Conservation (phyloP, 352 stramenopile genomes). For the Phytophthora niederhauseri region DNA sequence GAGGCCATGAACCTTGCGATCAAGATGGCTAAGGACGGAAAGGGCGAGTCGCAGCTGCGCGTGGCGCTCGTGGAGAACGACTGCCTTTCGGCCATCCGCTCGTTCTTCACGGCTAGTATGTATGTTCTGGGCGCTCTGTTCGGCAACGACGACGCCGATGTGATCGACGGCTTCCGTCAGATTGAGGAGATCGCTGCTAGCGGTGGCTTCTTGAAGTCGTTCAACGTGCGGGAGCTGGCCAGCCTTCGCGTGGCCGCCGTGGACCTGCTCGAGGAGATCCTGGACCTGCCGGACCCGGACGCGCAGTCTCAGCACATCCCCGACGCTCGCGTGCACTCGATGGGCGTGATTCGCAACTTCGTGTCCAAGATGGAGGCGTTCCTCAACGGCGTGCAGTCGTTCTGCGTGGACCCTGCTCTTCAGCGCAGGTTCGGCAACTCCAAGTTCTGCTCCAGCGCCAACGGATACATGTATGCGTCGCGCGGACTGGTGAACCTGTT, state of each 20-base stretch:
- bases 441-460: conserved; percentile 74
- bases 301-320: conserved; percentile 72
- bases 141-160: conserved; percentile 79
- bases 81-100: conserved; percentile 80
- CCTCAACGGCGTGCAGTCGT: conserved; percentile 65
- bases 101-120: conserved; percentile 83
- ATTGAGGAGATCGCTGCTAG: conserved; percentile 74
- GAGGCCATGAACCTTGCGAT: conserved; percentile 75
- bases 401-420: conserved; percentile 67
- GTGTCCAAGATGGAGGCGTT: conserved; percentile 88
- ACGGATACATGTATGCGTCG: conserved; percentile 72
- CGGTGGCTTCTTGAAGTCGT: conserved; percentile 80
- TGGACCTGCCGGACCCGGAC: conserved; percentile 84
- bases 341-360: conserved; percentile 89
- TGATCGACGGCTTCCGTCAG: conserved; percentile 77
- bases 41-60: conserved; percentile 79
- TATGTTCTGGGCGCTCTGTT: conserved; percentile 79
- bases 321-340: conserved; percentile 68
- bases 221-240: conserved; percentile 70
- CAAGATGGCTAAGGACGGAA: conserved; percentile 77
- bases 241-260: conserved; percentile 67
- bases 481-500: conserved; percentile 77
- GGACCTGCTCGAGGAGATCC: conserved; percentile 79
- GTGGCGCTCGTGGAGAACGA: conserved; percentile 82
- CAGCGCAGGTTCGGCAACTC: conserved; percentile 79